Percentiles rank a stretch among this genome's conserved stretches.
Conservation (phyloP, 768 basidiomycete species). For the Tulasnella sp. region DNA sequence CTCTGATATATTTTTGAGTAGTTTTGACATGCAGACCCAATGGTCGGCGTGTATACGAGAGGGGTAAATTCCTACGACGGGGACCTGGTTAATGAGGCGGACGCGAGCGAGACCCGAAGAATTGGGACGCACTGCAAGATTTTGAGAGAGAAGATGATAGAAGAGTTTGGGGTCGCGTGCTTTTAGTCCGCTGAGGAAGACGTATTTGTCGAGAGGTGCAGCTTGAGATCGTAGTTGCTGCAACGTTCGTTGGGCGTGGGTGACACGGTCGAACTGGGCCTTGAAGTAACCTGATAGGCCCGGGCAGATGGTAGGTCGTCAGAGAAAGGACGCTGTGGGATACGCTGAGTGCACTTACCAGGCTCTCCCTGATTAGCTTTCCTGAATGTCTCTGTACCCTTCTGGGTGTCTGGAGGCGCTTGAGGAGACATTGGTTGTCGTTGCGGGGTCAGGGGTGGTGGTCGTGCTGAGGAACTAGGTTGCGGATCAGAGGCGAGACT, state of each 20-base stretch:
- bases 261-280: not conserved
- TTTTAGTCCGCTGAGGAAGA: constrained; percentile 24
- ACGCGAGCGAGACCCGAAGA: not conserved
- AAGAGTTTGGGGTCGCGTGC: constrained; percentile 25
- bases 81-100: not conserved
- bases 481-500: not conserved
- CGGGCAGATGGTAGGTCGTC: not conserved
- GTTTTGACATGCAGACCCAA: constrained; percentile 78
- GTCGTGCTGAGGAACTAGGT: not conserved
- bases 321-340: not conserved
- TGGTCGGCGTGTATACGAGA: constrained; percentile 67
- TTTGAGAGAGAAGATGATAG: constrained; percentile 24
- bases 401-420: not conserved
- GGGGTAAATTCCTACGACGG: constrained; percentile 21
- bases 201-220: constrained; percentile 23
- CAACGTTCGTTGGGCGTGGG: not conserved
- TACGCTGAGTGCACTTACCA: not conserved
- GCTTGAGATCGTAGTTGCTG: not conserved
- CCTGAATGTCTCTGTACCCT: not conserved
- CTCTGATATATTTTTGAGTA: constrained; percentile 67
- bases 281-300: not conserved
- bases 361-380: not conserved
- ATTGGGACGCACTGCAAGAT: constrained; percentile 22
- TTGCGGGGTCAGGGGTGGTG: not conserved
- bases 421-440: not conserved